Percentiles rank a stretch among this genome's conserved stretches.
Conservation (phyloP, 2,329 filamentous ascomycete genomes). For the Eurotiales sp. region DNA sequence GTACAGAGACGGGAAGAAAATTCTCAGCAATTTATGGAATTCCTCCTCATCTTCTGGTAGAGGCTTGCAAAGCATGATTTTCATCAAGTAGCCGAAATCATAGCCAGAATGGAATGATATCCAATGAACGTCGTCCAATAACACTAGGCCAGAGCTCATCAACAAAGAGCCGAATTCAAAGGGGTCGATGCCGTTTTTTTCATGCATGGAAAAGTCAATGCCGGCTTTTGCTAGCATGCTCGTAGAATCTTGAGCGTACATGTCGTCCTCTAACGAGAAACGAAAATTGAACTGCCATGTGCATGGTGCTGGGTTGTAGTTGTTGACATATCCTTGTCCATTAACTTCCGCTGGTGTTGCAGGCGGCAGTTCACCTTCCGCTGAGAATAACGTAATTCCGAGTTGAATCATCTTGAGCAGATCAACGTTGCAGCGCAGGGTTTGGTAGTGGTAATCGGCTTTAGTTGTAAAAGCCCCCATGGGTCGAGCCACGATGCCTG, state of each 20-base stretch:
- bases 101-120: slow-evolving; percentile 97
- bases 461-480: slow-evolving; percentile 94
- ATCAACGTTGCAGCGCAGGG: slow-evolving; percentile 92
- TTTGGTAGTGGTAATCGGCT: slow-evolving; percentile 98
- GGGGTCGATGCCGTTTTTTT: slow-evolving; percentile 86
- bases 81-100: slow-evolving; percentile 96
- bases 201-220: slow-evolving; percentile 83
- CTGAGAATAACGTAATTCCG: slow-evolving; percentile 87
- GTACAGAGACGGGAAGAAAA: slow-evolving; percentile 89
- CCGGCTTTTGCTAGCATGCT: slow-evolving; percentile 85
- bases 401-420: slow-evolving; percentile 97
- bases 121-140: slow-evolving; percentile 87
- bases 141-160: slow-evolving; percentile 86
- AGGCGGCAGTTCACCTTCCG: slow-evolving; percentile 82
- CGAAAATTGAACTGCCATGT: slow-evolving; percentile 99
- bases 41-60: slow-evolving; percentile 85
- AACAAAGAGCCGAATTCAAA: slow-evolving; percentile 83
- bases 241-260: slow-evolving; percentile 96
- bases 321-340: slow-evolving; percentile 49
- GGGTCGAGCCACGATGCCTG: slow-evolving; percentile 91
- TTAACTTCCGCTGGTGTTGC: slow-evolving; percentile 57
- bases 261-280: slow-evolving; percentile 90
- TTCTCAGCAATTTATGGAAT: slow-evolving; percentile 83
- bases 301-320: slow-evolving; percentile 65
- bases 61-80: slow-evolving; percentile 78